phyloP scores from a whole-genome alignment of 306 rosid genomes.

The Ziziphus jujuba region DNA sequence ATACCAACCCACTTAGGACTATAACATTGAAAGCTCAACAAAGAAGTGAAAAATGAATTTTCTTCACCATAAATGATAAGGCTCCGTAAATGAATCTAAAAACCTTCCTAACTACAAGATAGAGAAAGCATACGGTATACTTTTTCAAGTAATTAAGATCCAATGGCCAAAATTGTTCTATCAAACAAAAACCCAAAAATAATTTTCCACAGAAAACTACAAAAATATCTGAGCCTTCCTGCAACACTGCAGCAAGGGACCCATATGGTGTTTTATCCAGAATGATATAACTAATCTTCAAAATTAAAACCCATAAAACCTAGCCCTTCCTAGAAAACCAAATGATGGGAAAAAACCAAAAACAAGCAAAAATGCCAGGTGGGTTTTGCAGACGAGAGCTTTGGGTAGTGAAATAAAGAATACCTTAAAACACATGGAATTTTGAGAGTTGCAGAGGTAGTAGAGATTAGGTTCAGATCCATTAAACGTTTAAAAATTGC shows the following conservation, averaged over 20 bases:
- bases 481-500: constrained; percentile 32
- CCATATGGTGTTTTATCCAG: constrained; percentile 30
- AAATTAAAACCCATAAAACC: not conserved
- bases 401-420: constrained; percentile 23
- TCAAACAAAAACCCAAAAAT: constrained; percentile 18
- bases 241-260: constrained; percentile 25
- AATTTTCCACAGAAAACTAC: constrained; percentile 17
- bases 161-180: constrained; percentile 14
- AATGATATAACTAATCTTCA: constrained; percentile 1
- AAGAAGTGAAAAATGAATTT: not conserved
- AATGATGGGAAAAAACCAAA: not conserved
- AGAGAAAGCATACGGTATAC: constrained; percentile 9
- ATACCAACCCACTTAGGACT: not conserved
- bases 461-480: constrained; percentile 55
- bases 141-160: constrained; percentile 6
- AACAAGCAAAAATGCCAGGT: constrained; percentile 27
- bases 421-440: constrained; percentile 51
- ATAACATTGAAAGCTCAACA: constrained; percentile 6
- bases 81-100: constrained; percentile 2
- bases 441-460: constrained; percentile 52
- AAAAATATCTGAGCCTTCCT: constrained; percentile 28
- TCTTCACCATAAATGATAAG: not conserved
- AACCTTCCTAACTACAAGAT: not conserved
- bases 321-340: constrained; percentile 7
- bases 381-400: constrained; percentile 35